phyloP scores from a whole-genome alignment of 129 eudicot species.

The Helichrysum umbraculigerum region DNA sequence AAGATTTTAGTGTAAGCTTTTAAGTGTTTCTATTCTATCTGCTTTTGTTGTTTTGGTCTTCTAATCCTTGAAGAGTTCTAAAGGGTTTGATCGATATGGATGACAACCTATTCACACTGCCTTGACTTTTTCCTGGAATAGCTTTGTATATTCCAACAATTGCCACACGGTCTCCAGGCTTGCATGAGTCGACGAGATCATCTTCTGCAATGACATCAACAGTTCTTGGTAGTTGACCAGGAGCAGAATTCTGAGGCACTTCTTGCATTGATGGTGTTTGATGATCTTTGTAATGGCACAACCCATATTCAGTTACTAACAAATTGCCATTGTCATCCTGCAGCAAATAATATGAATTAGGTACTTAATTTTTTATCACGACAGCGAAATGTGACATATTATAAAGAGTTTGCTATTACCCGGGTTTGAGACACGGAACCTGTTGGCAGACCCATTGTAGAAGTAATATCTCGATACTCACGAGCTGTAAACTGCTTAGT shows the following conservation, averaged over 20 bases:
- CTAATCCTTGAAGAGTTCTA: too few species aligned
- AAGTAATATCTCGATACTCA: too few species aligned
- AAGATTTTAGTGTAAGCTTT: too few species aligned
- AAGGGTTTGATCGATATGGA: too few species aligned
- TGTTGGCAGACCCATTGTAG: too few species aligned
- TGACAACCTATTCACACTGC: slow-evolving; percentile 87
- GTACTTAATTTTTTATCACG: background rate
- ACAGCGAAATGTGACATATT: background rate
- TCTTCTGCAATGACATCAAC: slow-evolving; percentile 92
- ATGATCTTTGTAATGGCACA: slow-evolving; percentile 94
- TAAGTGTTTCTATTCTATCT: too few species aligned
- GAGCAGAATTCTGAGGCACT: slow-evolving; percentile 96
- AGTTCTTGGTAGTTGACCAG: slow-evolving; percentile 98
- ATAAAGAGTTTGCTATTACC: slow-evolving; percentile 37
- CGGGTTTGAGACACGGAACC: slow-evolving; percentile 94
- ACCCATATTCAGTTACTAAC: slow-evolving; percentile 87
- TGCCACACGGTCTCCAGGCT: slow-evolving; percentile 98
- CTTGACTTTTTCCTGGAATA: slow-evolving; percentile 91
- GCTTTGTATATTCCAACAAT: slow-evolving; percentile 95
- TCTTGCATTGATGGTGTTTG: slow-evolving; percentile 98
- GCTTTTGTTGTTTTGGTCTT: too few species aligned
- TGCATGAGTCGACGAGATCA: slow-evolving; percentile 96
- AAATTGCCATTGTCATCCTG: slow-evolving; percentile 95
- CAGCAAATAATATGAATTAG: slow-evolving; percentile 16
- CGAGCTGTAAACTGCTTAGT: too few species aligned